These are phyloP conservation scores for Evernia prunastri DNA, from an alignment of 495 filamentous ascomycete genomes.

Conservation along the genomic window DNA sequence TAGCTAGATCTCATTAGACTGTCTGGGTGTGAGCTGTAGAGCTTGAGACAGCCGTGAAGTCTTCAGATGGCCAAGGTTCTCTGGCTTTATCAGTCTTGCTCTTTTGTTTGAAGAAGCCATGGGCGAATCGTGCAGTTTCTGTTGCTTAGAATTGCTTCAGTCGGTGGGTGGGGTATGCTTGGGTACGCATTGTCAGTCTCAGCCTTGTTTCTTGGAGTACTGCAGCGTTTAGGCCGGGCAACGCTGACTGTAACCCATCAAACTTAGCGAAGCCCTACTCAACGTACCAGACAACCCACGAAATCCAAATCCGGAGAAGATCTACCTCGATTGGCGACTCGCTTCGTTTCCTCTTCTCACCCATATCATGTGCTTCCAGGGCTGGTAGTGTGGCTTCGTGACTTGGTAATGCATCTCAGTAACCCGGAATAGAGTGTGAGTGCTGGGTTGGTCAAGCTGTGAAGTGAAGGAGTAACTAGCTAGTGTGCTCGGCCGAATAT, in stretches of 20 bases:
- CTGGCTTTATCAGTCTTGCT: no score
- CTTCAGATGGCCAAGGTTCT: no score
- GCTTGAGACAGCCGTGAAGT: no score
- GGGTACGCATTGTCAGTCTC: not conserved
- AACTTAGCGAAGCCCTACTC: no score
- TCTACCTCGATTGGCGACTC: not conserved
- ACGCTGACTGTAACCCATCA: not conserved
- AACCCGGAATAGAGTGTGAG: not conserved
- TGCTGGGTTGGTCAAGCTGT: no score
- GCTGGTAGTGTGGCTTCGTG: not conserved
- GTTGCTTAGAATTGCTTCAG: not conserved
- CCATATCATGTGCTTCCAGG: not conserved
- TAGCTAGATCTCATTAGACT: no score
- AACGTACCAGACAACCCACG: not conserved
- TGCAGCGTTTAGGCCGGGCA: not conserved
- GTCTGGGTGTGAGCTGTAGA: no score
- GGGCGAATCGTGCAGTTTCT: no score
- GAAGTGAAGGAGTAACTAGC: no score
- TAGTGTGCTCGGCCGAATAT: not conserved
- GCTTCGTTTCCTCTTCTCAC: constrained; percentile 2
- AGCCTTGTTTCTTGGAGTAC: not conserved
- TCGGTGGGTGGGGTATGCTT: not conserved
- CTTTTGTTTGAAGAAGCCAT: no score
- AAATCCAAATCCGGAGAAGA: not conserved
- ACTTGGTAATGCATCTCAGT: not conserved